These are phyloP conservation scores for Isatis lusitanica DNA, from an alignment of 441 rosid genomes.

Conservation along the genomic window DNA sequence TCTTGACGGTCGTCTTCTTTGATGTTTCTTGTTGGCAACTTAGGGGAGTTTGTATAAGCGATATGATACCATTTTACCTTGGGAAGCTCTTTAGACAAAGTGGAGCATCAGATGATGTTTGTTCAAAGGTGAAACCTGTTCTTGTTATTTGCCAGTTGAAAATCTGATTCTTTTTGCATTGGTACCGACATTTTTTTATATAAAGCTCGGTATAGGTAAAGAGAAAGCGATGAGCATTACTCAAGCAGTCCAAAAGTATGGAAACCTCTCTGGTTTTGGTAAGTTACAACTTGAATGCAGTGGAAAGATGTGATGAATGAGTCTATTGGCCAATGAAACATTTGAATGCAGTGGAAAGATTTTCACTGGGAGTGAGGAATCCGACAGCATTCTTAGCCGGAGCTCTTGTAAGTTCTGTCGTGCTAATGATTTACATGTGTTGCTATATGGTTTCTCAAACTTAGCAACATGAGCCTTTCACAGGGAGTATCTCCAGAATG, in stretches of 20 bases:
- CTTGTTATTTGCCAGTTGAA: neutral
- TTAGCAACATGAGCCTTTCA: neutral
- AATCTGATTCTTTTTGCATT: constrained; percentile 2
- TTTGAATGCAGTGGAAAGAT: constrained; percentile 68
- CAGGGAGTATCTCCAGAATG: constrained; percentile 75
- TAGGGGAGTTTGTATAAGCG: constrained; percentile 91
- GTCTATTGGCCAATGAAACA: neutral
- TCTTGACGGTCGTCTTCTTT: neutral
- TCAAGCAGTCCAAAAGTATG: constrained; percentile 56
- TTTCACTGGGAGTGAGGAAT: constrained; percentile 80
- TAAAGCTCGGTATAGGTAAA: constrained; percentile 72
- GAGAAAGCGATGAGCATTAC: constrained; percentile 64
- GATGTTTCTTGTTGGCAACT: neutral
- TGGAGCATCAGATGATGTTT: constrained; percentile 73
- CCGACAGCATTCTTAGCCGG: constrained; percentile 87
- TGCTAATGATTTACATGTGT: neutral
- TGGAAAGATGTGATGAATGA: constrained; percentile 3
- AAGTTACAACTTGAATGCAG: constrained; percentile 34
- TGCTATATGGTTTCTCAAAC: neutral
- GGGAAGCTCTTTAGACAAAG: constrained; percentile 74
- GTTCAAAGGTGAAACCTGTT: constrained; percentile 51
- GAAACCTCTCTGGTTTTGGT: constrained; percentile 81
- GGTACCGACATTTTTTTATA: neutral
- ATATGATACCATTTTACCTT: constrained; percentile 85
- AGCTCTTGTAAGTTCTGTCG: constrained; percentile 53